These are phyloP conservation scores for Cicer chorassanicum DNA, from an alignment of 306 rosid genomes.

Conservation along the genomic window DNA sequence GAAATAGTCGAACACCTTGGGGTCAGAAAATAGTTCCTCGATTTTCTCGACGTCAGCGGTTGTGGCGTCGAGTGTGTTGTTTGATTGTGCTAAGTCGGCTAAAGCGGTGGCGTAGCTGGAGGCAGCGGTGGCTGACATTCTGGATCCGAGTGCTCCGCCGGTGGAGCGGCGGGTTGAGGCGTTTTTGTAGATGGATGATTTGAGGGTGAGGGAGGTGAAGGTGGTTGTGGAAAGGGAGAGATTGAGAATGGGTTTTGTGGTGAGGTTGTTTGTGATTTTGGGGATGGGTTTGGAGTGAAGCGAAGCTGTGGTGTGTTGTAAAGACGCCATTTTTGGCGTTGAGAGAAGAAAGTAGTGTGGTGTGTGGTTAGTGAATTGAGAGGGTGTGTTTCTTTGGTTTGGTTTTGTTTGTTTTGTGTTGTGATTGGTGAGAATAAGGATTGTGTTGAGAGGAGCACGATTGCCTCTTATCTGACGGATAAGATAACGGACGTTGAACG, in stretches of 20 bases:
- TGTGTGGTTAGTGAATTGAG: neutral
- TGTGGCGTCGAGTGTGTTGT: conserved; percentile 75
- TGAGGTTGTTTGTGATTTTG: conserved; percentile 43
- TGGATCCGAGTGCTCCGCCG: conserved; percentile 50
- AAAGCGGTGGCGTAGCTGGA: conserved; percentile 80
- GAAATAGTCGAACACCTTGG: conserved; percentile 57
- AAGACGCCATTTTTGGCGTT: conserved; percentile 64
- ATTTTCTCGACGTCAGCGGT: conserved; percentile 71
- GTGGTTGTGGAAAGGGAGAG: conserved; percentile 56
- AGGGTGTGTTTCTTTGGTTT: neutral
- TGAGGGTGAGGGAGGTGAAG: conserved; percentile 55
- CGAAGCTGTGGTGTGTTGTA: conserved; percentile 65
- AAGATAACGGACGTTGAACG: conserved; percentile 47
- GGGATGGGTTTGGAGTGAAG: conserved; percentile 67
- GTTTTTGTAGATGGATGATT: conserved; percentile 7
- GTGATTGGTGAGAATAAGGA: conserved; percentile 2
- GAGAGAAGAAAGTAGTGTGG: neutral
- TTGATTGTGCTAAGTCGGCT: conserved; percentile 67
- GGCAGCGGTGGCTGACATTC: conserved; percentile 65
- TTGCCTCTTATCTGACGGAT: conserved; percentile 47
- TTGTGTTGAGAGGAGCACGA: conserved; percentile 8
- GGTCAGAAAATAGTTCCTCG: conserved; percentile 64
- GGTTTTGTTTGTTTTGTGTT: neutral
- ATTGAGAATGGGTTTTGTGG: conserved; percentile 51
- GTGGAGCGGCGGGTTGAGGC: conserved; percentile 44